Conservation (phyloP, 2,329 filamentous ascomycete species). For the Botrytis fabae region DNA sequence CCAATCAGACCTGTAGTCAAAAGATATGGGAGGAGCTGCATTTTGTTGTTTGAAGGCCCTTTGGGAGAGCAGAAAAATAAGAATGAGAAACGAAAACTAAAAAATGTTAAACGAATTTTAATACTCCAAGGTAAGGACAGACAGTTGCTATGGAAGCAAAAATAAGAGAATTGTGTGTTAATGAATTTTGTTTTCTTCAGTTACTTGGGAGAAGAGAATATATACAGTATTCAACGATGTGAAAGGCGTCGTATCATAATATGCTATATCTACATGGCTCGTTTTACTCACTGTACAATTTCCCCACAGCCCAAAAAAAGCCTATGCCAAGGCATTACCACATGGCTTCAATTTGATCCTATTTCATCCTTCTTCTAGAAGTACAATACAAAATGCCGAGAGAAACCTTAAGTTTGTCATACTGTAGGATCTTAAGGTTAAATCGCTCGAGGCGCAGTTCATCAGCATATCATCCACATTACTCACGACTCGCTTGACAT, state of each 20-base stretch:
- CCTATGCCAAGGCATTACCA: background rate
- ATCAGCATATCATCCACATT: background rate
- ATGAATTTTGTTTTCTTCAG: background rate
- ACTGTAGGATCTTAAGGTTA: constrained; percentile 15
- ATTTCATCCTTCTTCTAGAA: background rate
- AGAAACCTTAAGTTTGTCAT: constrained; percentile 2
- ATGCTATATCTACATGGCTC: background rate
- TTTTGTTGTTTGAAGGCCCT: background rate
- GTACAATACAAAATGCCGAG: background rate
- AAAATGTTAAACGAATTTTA: background rate
- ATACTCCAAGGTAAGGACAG: constrained; percentile 10
- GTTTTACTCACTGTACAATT: constrained; percentile 13
- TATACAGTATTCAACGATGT: constrained; percentile 1
- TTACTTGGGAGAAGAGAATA: background rate
- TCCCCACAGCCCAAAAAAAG: constrained; percentile 1
- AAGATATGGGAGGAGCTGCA: constrained; percentile 12
- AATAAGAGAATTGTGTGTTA: background rate
- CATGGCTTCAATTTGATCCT: constrained; percentile 8
- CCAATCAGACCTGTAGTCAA: constrained; percentile 1
- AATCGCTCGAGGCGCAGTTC: constrained; percentile 12
- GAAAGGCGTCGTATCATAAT: background rate
- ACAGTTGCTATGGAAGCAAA: constrained; percentile 6
- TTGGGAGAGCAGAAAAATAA: background rate
- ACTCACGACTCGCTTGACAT: constrained; percentile 5
- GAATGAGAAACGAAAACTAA: background rate